Evolutionary conservation across 2,329 filamentous ascomycete genomes (phyloP), one percentile per base, ranked within the genome.

Genomic region (Trichophyton rubrum): DNA sequence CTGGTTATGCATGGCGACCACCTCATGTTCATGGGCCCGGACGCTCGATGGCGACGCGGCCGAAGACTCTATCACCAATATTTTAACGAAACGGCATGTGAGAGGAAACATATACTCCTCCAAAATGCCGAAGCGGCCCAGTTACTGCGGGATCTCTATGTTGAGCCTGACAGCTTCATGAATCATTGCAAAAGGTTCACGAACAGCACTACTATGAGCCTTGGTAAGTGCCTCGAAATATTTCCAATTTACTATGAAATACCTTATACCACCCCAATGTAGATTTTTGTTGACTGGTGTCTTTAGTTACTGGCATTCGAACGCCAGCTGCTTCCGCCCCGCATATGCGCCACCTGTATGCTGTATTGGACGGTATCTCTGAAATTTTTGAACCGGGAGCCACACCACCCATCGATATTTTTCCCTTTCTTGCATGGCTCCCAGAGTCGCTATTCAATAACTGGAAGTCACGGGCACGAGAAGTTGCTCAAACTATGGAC

Each of bases 381-480:
- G 33, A 59, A 30, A 61, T 67, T 40, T 59, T 63, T 17, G 60
- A 65, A 53, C 43, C 62, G 24, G 62, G 61, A 17, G 58, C 63
- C 15, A 62, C 65, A 27, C 43, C 41, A 41, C 22, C 60, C 30
- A 61, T 67, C 33, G 66, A 66, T 59, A 30, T 62, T 43, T 65
- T 62, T 40, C 63, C 61, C 7, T 62, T 64, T 56, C 58, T 66
- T 3, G 59, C 62, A 24, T 60, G 38, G 30, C 35, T 64, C 24
- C 66, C 63, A 2, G 57, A 65, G 15, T 64, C 63, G 35, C 41
- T 66, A n/a, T 56, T 51, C 35, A 56, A 58, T 22, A 24, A 51
- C 45, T 56, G 53, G 53, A 56, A 56, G 20, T 41, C 30, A 17
- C 53, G 30, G 4, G 53, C 53, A 5, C 30, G 35, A 11, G 27